Conservation (phyloP, 2,329 filamentous ascomycete species). For the Talaromyces sp. region DNA sequence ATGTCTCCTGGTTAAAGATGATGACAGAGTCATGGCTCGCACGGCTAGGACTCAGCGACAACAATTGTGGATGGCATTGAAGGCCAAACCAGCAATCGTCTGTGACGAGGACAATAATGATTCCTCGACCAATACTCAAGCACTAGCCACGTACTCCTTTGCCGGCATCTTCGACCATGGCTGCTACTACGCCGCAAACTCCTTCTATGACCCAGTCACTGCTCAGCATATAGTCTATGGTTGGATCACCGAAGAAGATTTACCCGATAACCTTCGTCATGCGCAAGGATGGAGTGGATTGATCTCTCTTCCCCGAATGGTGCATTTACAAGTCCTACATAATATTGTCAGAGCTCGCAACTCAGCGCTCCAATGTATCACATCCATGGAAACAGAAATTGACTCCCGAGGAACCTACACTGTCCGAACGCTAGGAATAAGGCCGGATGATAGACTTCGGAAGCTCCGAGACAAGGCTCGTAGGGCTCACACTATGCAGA, state of each 20-base stretch:
- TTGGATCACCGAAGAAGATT: not conserved
- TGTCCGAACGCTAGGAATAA: not conserved
- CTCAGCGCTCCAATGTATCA: not conserved
- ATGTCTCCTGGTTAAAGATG: not conserved
- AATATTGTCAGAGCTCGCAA: not conserved
- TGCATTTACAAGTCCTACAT: not conserved
- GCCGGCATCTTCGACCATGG: not conserved
- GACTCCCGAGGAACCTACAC: not conserved
- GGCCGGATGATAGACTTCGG: not conserved
- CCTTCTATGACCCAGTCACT: not conserved
- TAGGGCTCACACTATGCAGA: not conserved
- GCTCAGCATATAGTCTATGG: not conserved
- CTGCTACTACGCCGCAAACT: not conserved
- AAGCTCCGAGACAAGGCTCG: not conserved
- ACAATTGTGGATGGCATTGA: not conserved
- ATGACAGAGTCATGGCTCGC: not conserved
- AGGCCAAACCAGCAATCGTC: not conserved
- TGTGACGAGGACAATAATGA: not conserved
- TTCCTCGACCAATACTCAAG: not conserved
- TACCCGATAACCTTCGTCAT: not conserved
- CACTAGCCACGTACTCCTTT: not conserved
- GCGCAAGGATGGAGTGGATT: not conserved
- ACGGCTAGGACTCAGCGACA: not conserved
- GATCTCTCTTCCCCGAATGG: not conserved
- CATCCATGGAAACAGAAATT: not conserved